Conservation (phyloP, 2,329 filamentous ascomycete genomes). For the Diaporthe citri region DNA sequence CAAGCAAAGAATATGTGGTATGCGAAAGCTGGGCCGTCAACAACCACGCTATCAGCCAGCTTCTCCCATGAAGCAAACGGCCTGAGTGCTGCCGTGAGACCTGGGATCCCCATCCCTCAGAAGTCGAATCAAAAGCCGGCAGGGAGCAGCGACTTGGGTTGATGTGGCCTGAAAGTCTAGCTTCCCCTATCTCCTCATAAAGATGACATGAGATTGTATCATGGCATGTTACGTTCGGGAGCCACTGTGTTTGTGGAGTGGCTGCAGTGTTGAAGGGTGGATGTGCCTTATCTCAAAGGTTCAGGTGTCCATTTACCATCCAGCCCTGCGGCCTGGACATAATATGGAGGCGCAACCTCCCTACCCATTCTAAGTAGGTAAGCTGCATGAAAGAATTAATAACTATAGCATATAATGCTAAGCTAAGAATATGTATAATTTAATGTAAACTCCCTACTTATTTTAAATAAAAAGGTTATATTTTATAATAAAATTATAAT, state of each 20-base stretch:
- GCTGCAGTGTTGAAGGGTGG: not conserved
- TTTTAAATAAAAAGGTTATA: no score
- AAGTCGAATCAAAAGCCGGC: not conserved
- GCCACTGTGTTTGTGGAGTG: not conserved
- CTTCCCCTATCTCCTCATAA: not conserved
- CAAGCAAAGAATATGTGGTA: constrained; percentile 44
- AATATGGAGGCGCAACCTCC: no score
- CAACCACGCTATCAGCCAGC: constrained; percentile 41
- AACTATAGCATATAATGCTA: no score
- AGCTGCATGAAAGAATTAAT: no score
- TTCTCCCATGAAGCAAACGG: constrained; percentile 42
- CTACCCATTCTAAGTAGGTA: no score
- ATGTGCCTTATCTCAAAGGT: no score
- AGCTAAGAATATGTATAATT: no score
- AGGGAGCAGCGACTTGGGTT: not conserved
- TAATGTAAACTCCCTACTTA: no score
- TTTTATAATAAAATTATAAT: no score
- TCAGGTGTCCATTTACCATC: no score
- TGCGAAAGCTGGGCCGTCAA: constrained; percentile 47
- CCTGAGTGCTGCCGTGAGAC: constrained; percentile 42
- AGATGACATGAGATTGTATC: not conserved
- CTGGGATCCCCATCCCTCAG: constrained; percentile 45
- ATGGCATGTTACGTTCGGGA: not conserved
- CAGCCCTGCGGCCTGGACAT: no score
- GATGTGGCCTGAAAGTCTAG: not conserved